Conservation (phyloP, 495 filamentous ascomycete genomes). For the Eremomyces bilateralis region DNA sequence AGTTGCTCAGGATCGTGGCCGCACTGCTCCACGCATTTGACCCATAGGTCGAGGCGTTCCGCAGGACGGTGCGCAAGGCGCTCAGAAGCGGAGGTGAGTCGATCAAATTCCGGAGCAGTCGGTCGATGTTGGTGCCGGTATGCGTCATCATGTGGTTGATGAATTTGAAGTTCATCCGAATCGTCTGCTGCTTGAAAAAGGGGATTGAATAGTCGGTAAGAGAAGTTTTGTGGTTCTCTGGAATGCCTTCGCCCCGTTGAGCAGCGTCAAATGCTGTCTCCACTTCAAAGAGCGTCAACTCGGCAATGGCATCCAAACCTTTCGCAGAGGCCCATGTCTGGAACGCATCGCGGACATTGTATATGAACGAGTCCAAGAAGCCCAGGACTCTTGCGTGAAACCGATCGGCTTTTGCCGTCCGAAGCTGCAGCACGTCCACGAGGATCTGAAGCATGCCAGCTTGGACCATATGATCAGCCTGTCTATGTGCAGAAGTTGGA, state of each 20-base stretch:
- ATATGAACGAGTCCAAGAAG: slow-evolving; percentile 73
- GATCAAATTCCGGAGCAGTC: slow-evolving; percentile 75
- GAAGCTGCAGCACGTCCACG: slow-evolving; percentile 69
- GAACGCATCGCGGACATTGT: slow-evolving; percentile 60
- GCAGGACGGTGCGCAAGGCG: slow-evolving; percentile 61
- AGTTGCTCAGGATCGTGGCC: slow-evolving; percentile 74
- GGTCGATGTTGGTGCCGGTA: slow-evolving; percentile 65
- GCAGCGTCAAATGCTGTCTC: slow-evolving; percentile 43
- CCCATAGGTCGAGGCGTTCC: slow-evolving; percentile 56
- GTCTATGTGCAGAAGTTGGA: slow-evolving; percentile 23
- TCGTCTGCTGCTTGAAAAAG: slow-evolving; percentile 72
- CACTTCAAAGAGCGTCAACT: slow-evolving; percentile 64
- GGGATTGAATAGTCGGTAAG: slow-evolving; percentile 82
- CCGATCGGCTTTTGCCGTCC: slow-evolving; percentile 61
- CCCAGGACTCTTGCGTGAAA: slow-evolving; percentile 58
- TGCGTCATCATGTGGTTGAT: slow-evolving; percentile 87
- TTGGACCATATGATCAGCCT: slow-evolving; percentile 52
- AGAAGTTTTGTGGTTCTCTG: slow-evolving; percentile 51
- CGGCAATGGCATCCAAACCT: slow-evolving; percentile 68
- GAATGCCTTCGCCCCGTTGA: slow-evolving; percentile 47
- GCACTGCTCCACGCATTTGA: slow-evolving; percentile 85
- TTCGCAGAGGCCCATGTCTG: slow-evolving; percentile 53
- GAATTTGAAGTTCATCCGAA: slow-evolving; percentile 88
- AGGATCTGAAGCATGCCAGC: slow-evolving; percentile 76
- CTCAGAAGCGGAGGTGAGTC: slow-evolving; percentile 70